phyloP scores from a whole-genome alignment of 2,329 filamentous ascomycete species.

The Cercospora zeina region DNA sequence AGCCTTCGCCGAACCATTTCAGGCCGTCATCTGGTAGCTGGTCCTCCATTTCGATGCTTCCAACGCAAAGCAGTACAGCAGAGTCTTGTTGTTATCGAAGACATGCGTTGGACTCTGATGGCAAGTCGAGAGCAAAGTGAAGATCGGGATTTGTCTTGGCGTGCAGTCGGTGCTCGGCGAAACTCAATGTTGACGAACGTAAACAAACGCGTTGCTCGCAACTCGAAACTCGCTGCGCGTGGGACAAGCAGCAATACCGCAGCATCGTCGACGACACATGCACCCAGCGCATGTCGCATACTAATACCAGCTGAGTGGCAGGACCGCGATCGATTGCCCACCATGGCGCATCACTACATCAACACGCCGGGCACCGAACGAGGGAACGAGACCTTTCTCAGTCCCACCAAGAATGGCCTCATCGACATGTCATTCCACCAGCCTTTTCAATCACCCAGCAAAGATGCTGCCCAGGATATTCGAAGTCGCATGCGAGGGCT shows the following conservation, averaged over 20 bases:
- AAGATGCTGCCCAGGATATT: slow-evolving; percentile 66
- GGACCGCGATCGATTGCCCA: slow-evolving; percentile 14
- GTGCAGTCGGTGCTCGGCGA: background rate
- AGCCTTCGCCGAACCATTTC: slow-evolving; percentile 66
- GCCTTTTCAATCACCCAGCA: slow-evolving; percentile 79
- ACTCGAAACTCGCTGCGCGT: slow-evolving; percentile 7
- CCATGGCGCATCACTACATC: slow-evolving; percentile 56
- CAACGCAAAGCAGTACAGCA: background rate
- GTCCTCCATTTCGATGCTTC: slow-evolving; percentile 28
- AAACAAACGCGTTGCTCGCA: slow-evolving; percentile 7
- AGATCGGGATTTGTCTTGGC: background rate
- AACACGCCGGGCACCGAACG: slow-evolving; percentile 84
- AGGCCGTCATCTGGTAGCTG: slow-evolving; percentile 55
- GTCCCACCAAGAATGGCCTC: slow-evolving; percentile 46
- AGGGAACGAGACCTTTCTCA: slow-evolving; percentile 80
- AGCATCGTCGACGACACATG: slow-evolving; percentile 5
- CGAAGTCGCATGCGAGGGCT: slow-evolving; percentile 72
- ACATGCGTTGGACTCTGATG: background rate
- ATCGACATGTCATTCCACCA: slow-evolving; percentile 85
- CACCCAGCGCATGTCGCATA: slow-evolving; percentile 5
- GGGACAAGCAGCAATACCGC: background rate
- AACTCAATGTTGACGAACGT: slow-evolving; percentile 8
- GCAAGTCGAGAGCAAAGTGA: background rate
- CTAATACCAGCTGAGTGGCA: background rate
- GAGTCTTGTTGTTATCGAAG: background rate